Evolutionary conservation across 257 asterid species (phyloP).

Genomic region (Catharanthus roseus): DNA sequence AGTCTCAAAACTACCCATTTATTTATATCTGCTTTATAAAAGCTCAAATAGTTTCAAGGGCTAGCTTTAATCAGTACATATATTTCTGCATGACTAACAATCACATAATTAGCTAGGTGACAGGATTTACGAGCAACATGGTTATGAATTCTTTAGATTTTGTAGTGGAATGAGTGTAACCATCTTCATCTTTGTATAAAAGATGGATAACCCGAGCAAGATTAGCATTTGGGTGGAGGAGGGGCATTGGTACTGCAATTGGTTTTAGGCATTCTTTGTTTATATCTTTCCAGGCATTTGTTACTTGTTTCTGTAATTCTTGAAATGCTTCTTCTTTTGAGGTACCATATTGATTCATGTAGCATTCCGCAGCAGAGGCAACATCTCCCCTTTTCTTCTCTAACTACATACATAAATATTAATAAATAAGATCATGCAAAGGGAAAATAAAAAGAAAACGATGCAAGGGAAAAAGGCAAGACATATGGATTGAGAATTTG

Average conservation of each 20-base stretch:
- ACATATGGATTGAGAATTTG: too few species aligned
- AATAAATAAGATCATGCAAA: too few species aligned
- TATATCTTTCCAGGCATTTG: slow-evolving; percentile 17
- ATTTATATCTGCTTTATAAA: too few species aligned
- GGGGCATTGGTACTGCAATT: background rate
- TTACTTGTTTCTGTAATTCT: background rate
- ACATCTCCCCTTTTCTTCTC: slow-evolving; percentile 1
- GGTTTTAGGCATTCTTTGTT: background rate
- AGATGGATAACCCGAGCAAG: slow-evolving; percentile 3
- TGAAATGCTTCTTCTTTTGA: slow-evolving; percentile 1
- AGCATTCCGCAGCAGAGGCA: slow-evolving; percentile 3
- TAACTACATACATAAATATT: background rate
- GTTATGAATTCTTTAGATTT: slow-evolving; percentile 1
- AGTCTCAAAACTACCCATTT: too few species aligned
- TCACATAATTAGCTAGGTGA: too few species aligned
- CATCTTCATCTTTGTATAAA: slow-evolving; percentile 9
- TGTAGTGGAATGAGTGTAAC: slow-evolving; percentile 13
- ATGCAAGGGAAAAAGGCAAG: too few species aligned
- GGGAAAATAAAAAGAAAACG: too few species aligned
- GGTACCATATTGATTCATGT: background rate
- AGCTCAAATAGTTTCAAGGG: too few species aligned
- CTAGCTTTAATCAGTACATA: too few species aligned
- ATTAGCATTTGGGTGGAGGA: slow-evolving; percentile 2
- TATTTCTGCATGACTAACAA: too few species aligned
- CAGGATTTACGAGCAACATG: slow-evolving; percentile 7